Base-by-base conservation (phyloP, 768 basidiomycete genomes). In the Mycena haematopus region DNA sequence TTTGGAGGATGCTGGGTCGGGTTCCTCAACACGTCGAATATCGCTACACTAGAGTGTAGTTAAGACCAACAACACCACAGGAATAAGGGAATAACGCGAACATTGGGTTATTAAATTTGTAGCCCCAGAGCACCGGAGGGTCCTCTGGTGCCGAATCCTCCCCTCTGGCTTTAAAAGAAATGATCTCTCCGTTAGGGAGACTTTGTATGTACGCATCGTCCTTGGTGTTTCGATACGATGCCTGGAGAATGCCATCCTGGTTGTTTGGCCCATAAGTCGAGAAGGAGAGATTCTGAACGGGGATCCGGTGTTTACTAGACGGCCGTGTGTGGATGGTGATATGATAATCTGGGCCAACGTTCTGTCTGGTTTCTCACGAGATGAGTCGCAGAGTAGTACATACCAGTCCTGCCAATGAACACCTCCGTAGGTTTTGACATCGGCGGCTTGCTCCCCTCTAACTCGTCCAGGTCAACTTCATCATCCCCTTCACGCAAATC, bases 211-310 rank as follows among this genome's bases (percentile, higher is more conserved):
- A 96, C 27, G 81, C 76, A 62, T 89, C 84, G 73, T 97, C 95
- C 40, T 87, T 86, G 1, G 92, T 90, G 38, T 83, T 87, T 8
- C 81, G 82, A 78, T 96, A 98, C 11, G 84, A 73, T 6, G 85
- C 77, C 71, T 96, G 95, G 14, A 88, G 70, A 9, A 83, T 77
- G 65, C 84, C 86, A 72, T 96, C 93, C 74, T 90, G 88, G 71
- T 91, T 94, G 73, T 96, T 96, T 6, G 96, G 95, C 0, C 95
- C 93, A 74, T 98, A 98, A 0, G 89, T 86, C 0, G 96, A 96
- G 75, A 95, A 97, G 0, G 89, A 87, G 17, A 99, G 83, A 56
- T 92, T 92, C 69, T 98, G 96, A 14, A 86, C 78, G 22, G 82
- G 84, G 7, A 82, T 71, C 19, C 69, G 64, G 5, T 73, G 71